Evolutionary conservation across 2,329 filamentous ascomycete species (phyloP).

Genomic region (Arthrinium phaeospermum): DNA sequence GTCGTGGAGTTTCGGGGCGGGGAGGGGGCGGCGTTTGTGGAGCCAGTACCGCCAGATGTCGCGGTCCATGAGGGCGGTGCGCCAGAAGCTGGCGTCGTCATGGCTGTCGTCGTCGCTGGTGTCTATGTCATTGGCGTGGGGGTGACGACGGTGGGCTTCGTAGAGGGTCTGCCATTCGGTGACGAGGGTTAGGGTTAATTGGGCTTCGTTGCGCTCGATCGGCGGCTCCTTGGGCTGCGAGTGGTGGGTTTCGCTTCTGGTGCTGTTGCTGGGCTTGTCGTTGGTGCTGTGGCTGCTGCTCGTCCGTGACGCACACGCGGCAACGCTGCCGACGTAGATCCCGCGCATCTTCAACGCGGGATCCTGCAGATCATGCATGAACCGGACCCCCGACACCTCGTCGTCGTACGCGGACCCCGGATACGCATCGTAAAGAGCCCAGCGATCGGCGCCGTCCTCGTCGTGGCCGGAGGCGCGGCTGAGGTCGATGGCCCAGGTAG

Average conservation of each 20-base stretch:
- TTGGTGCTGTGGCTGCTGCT: background rate
- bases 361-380: conserved; percentile 13
- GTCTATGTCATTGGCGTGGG: too few relatives aligned
- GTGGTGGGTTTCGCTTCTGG: too few relatives aligned
- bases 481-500: conserved; percentile 13
- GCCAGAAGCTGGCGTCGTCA: background rate
- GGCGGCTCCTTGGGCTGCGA: background rate
- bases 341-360: background rate
- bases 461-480: background rate
- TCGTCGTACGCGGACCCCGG: background rate
- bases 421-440: conserved; percentile 6
- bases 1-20: background rate
- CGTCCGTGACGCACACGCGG: background rate
- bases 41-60: conserved; percentile 17
- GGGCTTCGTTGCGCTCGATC: background rate
- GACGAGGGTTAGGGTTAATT: background rate
- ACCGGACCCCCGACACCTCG: background rate
- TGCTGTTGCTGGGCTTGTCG: background rate
- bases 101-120: too few relatives aligned
- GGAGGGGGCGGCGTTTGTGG: conserved; percentile 4
- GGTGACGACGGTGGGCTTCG: too few relatives aligned
- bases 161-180: background rate
- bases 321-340: background rate
- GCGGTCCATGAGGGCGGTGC: conserved; percentile 13
- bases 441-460: conserved; percentile 1